These are phyloP conservation scores for Trichosporon coremiiforme DNA, from an alignment of 1,284 basidiomycete genomes.

Conservation along the genomic window DNA sequence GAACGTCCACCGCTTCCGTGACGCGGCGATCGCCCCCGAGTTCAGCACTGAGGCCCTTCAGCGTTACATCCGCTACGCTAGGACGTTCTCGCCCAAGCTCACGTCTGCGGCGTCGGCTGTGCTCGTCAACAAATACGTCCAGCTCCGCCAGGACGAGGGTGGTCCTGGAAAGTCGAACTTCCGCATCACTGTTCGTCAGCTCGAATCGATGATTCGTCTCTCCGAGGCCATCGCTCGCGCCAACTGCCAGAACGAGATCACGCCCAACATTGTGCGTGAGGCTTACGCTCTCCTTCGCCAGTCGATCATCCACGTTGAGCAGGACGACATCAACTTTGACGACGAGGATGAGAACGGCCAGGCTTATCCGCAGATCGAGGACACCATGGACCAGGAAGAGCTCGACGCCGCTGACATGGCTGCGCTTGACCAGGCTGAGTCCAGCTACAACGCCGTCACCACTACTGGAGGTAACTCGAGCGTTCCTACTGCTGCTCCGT, in stretches of 20 bases:
- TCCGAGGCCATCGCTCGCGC: conserved; percentile 96
- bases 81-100: conserved; percentile 97
- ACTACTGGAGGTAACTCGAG: conserved; percentile 45
- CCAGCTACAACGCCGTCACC: conserved; percentile 47
- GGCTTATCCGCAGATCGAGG: conserved; percentile 56
- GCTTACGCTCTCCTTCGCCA: conserved; percentile 91
- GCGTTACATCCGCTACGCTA: conserved; percentile 92
- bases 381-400: conserved; percentile 67
- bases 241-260: conserved; percentile 91
- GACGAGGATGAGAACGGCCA: conserved; percentile 72
- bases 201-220: conserved; percentile 97
- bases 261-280: conserved; percentile 89
- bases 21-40: conserved; percentile 91
- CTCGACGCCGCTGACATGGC: conserved; percentile 65
- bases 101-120: conserved; percentile 90
- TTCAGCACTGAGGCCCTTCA: conserved; percentile 96
- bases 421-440: conserved; percentile 55
- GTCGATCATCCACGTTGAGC: conserved; percentile 99
- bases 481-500: conserved; percentile 14
- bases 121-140: conserved; percentile 93
- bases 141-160: conserved; percentile 87
- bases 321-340: conserved; percentile 97
- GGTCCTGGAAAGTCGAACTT: conserved; percentile 88
- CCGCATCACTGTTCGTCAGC: conserved; percentile 95
- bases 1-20: conserved; percentile 93